Evolutionary conservation across 441 rosid species (phyloP), one percentile per base, ranked within the genome.

Genomic region (Cnidoscolus chayamansa): DNA sequence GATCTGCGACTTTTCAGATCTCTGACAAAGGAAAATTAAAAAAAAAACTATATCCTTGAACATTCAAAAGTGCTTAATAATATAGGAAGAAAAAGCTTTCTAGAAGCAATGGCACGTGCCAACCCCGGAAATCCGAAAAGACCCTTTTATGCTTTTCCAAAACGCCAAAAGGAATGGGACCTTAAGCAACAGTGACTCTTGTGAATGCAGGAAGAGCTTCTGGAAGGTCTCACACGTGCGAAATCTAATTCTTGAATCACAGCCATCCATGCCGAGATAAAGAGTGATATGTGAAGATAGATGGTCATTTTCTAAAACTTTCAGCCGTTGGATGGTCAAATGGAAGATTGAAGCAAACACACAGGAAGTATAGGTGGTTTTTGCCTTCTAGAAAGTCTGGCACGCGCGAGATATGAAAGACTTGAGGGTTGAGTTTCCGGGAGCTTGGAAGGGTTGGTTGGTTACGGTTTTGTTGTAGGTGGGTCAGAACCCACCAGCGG

Each of bases 221-320:
- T 64, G 57, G 74, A 73, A 73, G 67, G 45, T 16, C 32, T 49
- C 40, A 15, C 67, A 68, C 63, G 60, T 68, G 76, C 63, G 53
- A 20, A 31, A 49, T 17, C 3, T 1, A 7, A 35, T 15, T n/a
- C 0, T 8, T 5, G 17, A 51, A 51, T 51, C 56, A 16, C 16
- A 51, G 56, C 56, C 56, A 19, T 51, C 56, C 56, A 16, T 0
- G 15, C 16, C 56, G 2, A 35, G 37, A 35, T 35, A 2, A 2
- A 2, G 2, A 35, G 37, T 35, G 37, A 35, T 4, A 35, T 16
- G 56, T 15, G 0, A 55, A 55, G 25, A 7, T 55, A 17, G 58
- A 55, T 55, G 25, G 58, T 55, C 30, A n/a, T 55, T 55, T 55
- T 55, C 58, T 8, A n/a, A 6, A 54, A 54, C 6, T 17, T n/a